These are phyloP conservation scores for Eucalyptus cloeziana DNA, from an alignment of 345 rosid genomes.

Conservation along the genomic window DNA sequence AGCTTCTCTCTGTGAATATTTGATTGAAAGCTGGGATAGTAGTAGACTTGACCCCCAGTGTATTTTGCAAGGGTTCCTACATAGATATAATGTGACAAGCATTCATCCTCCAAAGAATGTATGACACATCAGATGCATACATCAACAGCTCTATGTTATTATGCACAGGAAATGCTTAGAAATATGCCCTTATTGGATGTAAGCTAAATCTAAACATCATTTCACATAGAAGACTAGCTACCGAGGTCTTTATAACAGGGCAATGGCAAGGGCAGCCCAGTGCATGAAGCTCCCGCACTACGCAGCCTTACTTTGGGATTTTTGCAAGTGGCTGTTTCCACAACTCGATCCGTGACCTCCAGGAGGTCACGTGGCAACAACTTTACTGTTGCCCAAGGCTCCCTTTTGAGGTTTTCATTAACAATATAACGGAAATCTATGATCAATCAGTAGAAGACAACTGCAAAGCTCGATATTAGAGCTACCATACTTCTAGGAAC, in stretches of 20 bases:
- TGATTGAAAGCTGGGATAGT: conserved; percentile 83
- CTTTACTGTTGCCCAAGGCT: neutral
- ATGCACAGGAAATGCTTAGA: neutral
- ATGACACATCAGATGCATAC: neutral
- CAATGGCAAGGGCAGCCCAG: neutral
- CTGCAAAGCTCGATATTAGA: neutral
- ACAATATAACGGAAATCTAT: neutral
- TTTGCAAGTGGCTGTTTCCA: neutral
- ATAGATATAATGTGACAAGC: neutral
- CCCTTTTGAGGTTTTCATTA: neutral
- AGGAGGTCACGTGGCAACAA: neutral
- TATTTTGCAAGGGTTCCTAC: conserved; percentile 90
- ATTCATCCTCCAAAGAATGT: neutral
- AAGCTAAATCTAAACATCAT: neutral
- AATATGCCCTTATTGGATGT: neutral
- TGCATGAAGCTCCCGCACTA: neutral
- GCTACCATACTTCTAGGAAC: neutral
- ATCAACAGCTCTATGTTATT: neutral
- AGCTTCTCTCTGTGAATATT: conserved; percentile 66
- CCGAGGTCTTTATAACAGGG: neutral
- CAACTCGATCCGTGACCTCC: neutral
- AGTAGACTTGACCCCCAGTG: conserved; percentile 95
- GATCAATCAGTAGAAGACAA: neutral
- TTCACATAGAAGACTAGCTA: neutral
- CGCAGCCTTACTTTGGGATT: neutral